Evolutionary conservation across 2,329 filamentous ascomycete species (phyloP), one percentile per base, ranked within the genome.

Genomic region (Ophiostoma australiae): DNA sequence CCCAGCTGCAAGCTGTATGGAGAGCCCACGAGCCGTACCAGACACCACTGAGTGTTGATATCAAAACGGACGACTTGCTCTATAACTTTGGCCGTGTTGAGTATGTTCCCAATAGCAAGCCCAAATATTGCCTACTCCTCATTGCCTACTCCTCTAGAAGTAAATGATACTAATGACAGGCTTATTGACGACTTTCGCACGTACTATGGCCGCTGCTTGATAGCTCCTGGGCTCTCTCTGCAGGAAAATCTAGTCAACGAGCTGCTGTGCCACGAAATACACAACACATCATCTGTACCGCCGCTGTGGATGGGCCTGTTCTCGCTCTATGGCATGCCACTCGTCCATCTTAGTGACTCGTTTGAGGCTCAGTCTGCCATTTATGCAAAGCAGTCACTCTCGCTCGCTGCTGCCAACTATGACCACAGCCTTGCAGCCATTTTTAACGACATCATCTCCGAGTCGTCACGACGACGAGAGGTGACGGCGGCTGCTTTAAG

Each of bases 1-100:
- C 52, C 23, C 52, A 58, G 8, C 52, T 58, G 15, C 52, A 58
- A 58, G n/a, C 52, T 15, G 52, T 23, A 13, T 58, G 52, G 52
- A 23, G n/a, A 58, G n/a, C 52, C n/a, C 52, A 58, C 52, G 23
- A 58, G 52, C 23, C n/a, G n/a, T 58, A 58, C n/a, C 52, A 58
- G 23, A 58, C 52, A 58, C 52, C 52, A 27, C 52, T 58, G 10
- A 15, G 7, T 11, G 52, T 58, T n/a, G 52, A 58, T 13, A 58
- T 58, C 7, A n/a, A 58, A n/a, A 58, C 52, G 13, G 23, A 15
- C 4, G n/a, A 58, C 23, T 15, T 27, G 11, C n/a, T 27, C 23
- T 58, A n/a, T 7, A 27, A 27, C 17, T 58, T 58, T 58, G 52
- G 52, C 15, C 8, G 52, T 58, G 52, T 27, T 8, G 52, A 58